phyloP scores from a whole-genome alignment of 2,329 filamentous ascomycete species.

The Fusarium subtropicale region DNA sequence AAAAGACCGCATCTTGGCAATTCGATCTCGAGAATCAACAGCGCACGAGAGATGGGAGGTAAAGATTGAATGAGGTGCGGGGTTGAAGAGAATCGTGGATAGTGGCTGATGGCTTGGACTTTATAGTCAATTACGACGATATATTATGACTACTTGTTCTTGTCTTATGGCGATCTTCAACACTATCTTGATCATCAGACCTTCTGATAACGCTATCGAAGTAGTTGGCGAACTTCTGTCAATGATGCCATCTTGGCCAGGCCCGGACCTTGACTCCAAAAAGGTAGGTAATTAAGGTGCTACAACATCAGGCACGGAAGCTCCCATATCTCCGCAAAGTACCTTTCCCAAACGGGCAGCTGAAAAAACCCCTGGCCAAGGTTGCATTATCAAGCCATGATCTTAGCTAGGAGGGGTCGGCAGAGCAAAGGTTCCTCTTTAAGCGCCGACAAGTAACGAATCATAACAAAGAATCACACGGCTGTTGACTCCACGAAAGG shows the following conservation, averaged over 20 bases:
- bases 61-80: conserved; percentile 17
- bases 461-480: neutral
- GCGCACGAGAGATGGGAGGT: neutral
- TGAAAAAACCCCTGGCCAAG: conserved; percentile 1
- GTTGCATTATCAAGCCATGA: conserved; percentile 24
- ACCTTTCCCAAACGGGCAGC: conserved; percentile 34
- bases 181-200: conserved; percentile 8
- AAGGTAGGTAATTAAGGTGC: conserved; percentile 35
- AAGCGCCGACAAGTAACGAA: conserved; percentile 9
- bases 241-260: conserved; percentile 24
- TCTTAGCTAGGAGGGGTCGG: conserved; percentile 14
- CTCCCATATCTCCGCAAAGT: conserved; percentile 30
- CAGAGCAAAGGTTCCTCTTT: conserved; percentile 31
- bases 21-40: neutral
- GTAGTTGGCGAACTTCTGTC: conserved; percentile 23
- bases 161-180: neutral
- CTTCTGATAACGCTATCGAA: neutral
- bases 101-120: neutral
- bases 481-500: conserved; percentile 15
- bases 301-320: conserved; percentile 37
- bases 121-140: conserved; percentile 11
- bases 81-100: neutral
- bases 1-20: conserved; percentile 24
- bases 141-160: neutral
- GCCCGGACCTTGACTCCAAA: conserved; percentile 26